Evolutionary conservation across 306 rosid species (phyloP), one percentile per base, ranked within the genome.

Genomic region (Calophaca sinica): DNA sequence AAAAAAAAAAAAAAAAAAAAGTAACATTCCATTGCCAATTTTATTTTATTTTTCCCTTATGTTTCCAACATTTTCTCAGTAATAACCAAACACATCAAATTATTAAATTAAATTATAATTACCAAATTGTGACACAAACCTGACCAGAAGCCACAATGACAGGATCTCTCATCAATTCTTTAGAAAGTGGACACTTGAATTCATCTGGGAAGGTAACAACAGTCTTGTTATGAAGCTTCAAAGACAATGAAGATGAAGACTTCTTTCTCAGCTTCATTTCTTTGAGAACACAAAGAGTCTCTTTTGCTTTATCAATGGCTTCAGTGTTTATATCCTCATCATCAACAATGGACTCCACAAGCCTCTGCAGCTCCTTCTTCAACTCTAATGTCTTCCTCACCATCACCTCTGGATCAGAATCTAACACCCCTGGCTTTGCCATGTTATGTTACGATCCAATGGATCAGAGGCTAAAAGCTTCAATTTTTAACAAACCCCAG

Each of bases 101-200:
- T 50, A 50, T 9, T 3, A 61, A 39, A 63, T 41, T 42, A 46
- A 72, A 79, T 9, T 52, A 55, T 0, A 28, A 45, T 4, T 57
- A 57, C 14, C 9, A 69, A 80, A 74, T 66, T 70, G 5, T 52
- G 68, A 46, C 3, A 83, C 96, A 61, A 76, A 93, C 97, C 98
- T 91, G 89, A 35, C 98, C 97, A 36, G 97, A 80, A 54, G 93
- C 86, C 5, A 89, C 87, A 82, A 91, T 82, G 62, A 93, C 97
- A 73, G 98, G 98, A 87, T 93, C 98, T 89, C 83, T 86, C 98
- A 93, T 93, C 84, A 93, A 80, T 54, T 93, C 96, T 44, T 87
- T 86, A 60, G 97, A 93, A 62, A 93, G 88, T 1, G 98, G 98
- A 55, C 98, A 93, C 6, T 85, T 87, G 62, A 90, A 93, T 71